Conservation (phyloP, 164 flowering plant genomes). For the Aristolochia contorta region DNA sequence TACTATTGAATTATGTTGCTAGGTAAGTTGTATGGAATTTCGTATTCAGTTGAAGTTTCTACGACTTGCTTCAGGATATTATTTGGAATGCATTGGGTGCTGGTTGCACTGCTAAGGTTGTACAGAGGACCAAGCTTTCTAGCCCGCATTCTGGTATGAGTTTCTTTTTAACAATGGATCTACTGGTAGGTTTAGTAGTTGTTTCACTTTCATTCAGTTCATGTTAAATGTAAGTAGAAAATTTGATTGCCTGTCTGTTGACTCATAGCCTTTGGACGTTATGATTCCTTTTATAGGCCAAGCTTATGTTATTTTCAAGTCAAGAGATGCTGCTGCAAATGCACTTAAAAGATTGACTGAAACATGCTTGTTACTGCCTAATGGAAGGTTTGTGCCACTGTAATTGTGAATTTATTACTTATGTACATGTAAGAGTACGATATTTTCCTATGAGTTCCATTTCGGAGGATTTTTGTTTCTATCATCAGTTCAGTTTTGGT, state of each 20-base stretch:
- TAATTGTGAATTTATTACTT: too few relatives aligned
- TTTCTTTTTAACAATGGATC: too few relatives aligned
- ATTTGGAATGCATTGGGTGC: conserved; percentile 47
- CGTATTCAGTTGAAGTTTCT: neutral
- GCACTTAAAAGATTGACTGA: conserved; percentile 35
- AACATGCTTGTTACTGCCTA: conserved; percentile 58
- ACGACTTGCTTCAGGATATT: conserved; percentile 45
- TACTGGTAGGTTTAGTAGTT: neutral
- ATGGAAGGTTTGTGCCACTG: conserved; percentile 46
- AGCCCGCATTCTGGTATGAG: conserved; percentile 53
- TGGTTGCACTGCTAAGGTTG: conserved; percentile 54
- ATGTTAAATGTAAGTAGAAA: too few relatives aligned
- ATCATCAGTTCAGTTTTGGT: neutral
- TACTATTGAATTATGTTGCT: neutral
- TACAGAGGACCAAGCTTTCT: conserved; percentile 34
- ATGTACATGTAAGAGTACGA: too few relatives aligned
- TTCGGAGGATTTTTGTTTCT: neutral
- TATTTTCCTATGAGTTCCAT: too few relatives aligned
- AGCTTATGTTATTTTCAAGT: conserved; percentile 63
- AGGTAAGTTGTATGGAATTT: neutral
- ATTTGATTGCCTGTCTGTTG: neutral
- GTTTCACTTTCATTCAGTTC: too few relatives aligned
- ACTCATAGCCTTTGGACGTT: neutral
- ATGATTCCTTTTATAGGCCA: conserved; percentile 40
- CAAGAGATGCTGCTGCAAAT: conserved; percentile 53